A percentile compares a stretch with the other conserved stretches of the same genome.
Conservation (phyloP, 1,139 yeast genomes). For the Pneumocystis carinii region DNA sequence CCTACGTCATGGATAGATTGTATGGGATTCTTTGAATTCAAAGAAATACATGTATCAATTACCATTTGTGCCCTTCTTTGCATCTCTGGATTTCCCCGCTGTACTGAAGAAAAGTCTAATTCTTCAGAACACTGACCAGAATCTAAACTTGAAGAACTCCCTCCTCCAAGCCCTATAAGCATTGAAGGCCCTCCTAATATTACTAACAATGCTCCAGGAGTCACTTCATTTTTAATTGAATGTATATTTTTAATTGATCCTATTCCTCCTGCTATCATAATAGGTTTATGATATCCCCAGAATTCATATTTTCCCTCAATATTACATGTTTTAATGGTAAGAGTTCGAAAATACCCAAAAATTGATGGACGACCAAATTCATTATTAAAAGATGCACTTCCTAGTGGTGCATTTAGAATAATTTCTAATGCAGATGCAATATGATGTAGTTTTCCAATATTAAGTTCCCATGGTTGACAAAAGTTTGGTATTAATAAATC, state of each 20-base stretch:
- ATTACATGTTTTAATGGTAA: conserved; percentile 63
- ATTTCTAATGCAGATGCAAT: conserved; percentile 87
- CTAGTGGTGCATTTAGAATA: conserved; percentile 94
- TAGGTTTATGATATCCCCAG: conserved; percentile 97
- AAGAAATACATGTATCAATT: conserved; percentile 79
- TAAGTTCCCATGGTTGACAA: conserved; percentile 87
- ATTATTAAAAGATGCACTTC: conserved; percentile 95
- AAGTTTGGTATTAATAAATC: conserved; percentile 77
- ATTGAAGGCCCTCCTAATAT: conserved; percentile 98
- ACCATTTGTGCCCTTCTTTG: conserved; percentile 98
- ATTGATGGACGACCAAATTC: conserved; percentile 98
- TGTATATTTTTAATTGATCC: conserved; percentile 91
- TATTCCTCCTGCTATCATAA: conserved; percentile 98
- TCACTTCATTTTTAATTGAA: conserved; percentile 76
- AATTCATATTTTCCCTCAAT: conserved; percentile 51
- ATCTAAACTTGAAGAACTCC: conserved; percentile 92
- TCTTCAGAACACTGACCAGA: conserved; percentile 86
- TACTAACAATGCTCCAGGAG: conserved; percentile 83
- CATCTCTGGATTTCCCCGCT: conserved; percentile 98
- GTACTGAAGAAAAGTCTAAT: conserved; percentile 95
- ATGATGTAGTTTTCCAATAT: conserved; percentile 80
- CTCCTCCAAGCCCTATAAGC: conserved; percentile 98
- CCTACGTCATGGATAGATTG: conserved; percentile 98
- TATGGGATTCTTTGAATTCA: conserved; percentile 63
- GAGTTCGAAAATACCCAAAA: conserved; percentile 90